These are phyloP conservation scores for Coelastrella sp. DNA, from an alignment of 139 green algal genomes.

Conservation along the genomic window DNA sequence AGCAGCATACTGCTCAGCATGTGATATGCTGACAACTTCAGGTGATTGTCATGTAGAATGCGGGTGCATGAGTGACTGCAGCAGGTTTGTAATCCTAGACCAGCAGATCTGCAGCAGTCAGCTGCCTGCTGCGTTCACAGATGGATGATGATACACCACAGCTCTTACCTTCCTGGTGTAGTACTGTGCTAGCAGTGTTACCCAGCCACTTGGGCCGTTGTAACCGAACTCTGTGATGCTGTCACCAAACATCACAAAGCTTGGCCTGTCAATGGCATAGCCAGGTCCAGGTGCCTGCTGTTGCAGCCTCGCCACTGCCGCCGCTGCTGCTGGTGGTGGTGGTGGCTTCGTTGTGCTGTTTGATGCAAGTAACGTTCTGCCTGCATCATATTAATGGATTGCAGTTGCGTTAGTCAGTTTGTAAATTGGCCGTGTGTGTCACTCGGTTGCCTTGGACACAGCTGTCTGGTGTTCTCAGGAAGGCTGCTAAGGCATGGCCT, in stretches of 20 bases:
- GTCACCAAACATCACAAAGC: conserved; percentile 83
- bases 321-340: not conserved
- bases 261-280: conserved; percentile 40
- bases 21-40: not conserved
- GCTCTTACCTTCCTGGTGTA: conserved; percentile 65
- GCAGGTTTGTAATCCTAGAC: too few species aligned
- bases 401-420: too few species aligned
- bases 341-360: not conserved
- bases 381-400: not conserved
- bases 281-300: not conserved
- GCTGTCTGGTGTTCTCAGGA: too few species aligned
- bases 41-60: too few species aligned
- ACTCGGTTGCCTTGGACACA: too few species aligned
- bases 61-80: too few species aligned
- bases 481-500: too few species aligned
- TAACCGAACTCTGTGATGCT: conserved; percentile 81
- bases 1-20: not conserved
- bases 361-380: not conserved
- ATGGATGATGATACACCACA: not conserved
- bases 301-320: not conserved
- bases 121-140: not conserved
- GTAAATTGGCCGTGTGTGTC: too few species aligned
- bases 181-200: conserved; percentile 46
- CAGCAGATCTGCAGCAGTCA: too few species aligned
- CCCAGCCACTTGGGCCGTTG: conserved; percentile 68